Conservation (phyloP, 2,329 filamentous ascomycete species). For the Aspergillus pseudoviridinutans region DNA sequence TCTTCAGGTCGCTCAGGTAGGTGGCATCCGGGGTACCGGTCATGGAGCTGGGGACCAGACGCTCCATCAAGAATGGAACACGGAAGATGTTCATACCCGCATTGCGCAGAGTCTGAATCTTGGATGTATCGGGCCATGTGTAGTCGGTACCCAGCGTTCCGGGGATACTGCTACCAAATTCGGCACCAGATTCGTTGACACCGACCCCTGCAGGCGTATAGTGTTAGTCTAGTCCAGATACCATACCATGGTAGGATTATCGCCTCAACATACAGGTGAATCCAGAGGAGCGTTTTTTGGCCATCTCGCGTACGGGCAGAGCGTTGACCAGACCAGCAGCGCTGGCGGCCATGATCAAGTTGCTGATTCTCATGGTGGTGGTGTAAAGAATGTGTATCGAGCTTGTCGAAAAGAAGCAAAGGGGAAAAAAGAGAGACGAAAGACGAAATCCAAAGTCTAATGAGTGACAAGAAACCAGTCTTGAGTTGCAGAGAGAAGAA, state of each 20-base stretch:
- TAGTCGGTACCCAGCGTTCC: constrained; percentile 57
- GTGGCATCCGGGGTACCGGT: constrained; percentile 39
- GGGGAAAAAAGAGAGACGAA: constrained; percentile 11
- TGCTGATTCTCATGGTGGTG: constrained; percentile 27
- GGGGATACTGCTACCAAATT: constrained; percentile 59
- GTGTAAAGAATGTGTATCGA: constrained; percentile 20
- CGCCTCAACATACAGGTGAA: constrained; percentile 21
- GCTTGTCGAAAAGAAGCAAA: constrained; percentile 17
- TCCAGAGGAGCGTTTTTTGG: constrained; percentile 24
- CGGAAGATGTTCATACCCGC: constrained; percentile 58
- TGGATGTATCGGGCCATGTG: constrained; percentile 55
- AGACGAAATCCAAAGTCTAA: neutral
- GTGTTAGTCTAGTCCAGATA: neutral
- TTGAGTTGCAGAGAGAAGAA: constrained; percentile 7
- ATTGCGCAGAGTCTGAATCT: constrained; percentile 49
- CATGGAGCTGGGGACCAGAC: constrained; percentile 45
- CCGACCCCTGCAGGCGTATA: constrained; percentile 35
- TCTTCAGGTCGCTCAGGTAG: constrained; percentile 42
- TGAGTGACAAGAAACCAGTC: constrained; percentile 19
- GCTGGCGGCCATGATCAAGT: constrained; percentile 26
- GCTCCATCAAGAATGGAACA: constrained; percentile 55
- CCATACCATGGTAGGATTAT: neutral
- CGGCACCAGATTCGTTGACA: constrained; percentile 57
- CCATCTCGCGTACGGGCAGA: constrained; percentile 18
- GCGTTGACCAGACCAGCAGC: constrained; percentile 25